Evolutionary conservation across 208 protist genomes (phyloP).

Genomic region (Acanthamoeba sp.): DNA sequence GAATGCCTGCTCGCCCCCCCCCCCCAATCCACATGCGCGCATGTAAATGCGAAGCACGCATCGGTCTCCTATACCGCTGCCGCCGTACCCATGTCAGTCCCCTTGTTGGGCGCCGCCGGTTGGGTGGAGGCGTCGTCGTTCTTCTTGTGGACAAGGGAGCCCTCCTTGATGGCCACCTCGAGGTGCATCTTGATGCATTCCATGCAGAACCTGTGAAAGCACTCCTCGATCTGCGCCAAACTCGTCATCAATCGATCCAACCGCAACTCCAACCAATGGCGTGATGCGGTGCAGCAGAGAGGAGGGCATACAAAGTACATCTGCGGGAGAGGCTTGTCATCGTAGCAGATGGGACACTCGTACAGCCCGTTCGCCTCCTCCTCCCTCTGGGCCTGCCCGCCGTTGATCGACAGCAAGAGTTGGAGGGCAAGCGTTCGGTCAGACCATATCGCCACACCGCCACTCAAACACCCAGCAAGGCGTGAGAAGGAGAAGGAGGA

Average conservation of each 20-base stretch:
- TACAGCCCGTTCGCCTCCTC: not conserved
- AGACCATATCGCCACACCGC: too few species aligned
- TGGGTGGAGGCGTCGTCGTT: not conserved
- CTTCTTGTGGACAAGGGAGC: not conserved
- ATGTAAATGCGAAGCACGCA: too few species aligned
- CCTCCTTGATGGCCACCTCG: not conserved
- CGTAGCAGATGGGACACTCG: conserved; percentile 23
- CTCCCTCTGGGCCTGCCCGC: not conserved
- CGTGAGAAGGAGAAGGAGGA: too few species aligned
- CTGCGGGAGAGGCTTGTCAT: conserved; percentile 2
- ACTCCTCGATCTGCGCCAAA: not conserved
- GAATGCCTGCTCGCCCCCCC: not conserved
- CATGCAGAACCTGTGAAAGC: conserved; percentile 5
- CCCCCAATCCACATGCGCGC: not conserved
- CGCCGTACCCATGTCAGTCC: not conserved
- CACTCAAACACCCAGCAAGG: too few species aligned
- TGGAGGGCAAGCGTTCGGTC: too few species aligned
- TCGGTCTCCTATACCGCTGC: not conserved
- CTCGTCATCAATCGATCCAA: not conserved
- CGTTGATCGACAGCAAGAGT: not conserved
- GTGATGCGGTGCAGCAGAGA: not conserved
- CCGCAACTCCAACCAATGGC: not conserved
- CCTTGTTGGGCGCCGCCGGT: not conserved
- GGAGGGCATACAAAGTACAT: not conserved
- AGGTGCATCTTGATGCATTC: conserved; percentile 27